Percentiles rank a stretch among this genome's conserved stretches.
Evolutionary conservation across 1,284 basidiomycete genomes (phyloP).

Genomic region (Lignosus rhinocerotis): DNA sequence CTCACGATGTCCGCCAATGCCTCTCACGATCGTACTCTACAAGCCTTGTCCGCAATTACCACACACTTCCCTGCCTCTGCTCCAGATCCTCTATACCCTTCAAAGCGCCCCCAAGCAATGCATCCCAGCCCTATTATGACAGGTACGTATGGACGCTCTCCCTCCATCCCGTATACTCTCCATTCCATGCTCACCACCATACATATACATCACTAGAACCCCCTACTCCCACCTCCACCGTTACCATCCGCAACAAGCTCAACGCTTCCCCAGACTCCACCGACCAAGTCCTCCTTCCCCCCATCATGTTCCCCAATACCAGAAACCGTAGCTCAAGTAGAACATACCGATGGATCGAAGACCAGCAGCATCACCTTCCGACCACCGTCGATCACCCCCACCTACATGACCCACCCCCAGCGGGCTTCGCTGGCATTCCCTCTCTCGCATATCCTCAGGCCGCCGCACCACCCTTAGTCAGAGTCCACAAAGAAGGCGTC

Average conservation of each 20-base stretch:
- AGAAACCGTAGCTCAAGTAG: slow-evolving; percentile 52
- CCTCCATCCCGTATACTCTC: neutral
- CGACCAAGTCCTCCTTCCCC: slow-evolving; percentile 25
- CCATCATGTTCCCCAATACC: slow-evolving; percentile 20
- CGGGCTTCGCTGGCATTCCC: slow-evolving; percentile 38
- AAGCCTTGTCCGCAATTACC: slow-evolving; percentile 17
- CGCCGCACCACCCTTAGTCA: slow-evolving; percentile 29
- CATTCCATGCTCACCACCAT: slow-evolving; percentile 5
- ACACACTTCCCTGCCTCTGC: slow-evolving; percentile 18
- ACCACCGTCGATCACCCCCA: slow-evolving; percentile 12
- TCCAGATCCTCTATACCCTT: slow-evolving; percentile 14
- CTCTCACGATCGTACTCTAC: slow-evolving; percentile 22
- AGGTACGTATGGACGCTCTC: slow-evolving; percentile 10
- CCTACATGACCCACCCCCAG: slow-evolving; percentile 22
- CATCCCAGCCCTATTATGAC: slow-evolving; percentile 20
- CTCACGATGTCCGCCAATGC: slow-evolving; percentile 21
- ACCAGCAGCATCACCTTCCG: slow-evolving; percentile 45
- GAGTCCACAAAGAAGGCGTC: slow-evolving; percentile 35
- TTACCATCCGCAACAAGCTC: slow-evolving; percentile 14
- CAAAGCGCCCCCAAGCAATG: slow-evolving; percentile 12
- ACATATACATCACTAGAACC: slow-evolving; percentile 14
- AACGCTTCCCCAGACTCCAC: slow-evolving; percentile 11
- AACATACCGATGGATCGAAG: slow-evolving; percentile 68
- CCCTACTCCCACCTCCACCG: slow-evolving; percentile 21
- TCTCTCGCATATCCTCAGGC: slow-evolving; percentile 59